Base-by-base conservation (phyloP, 2,329 filamentous ascomycete species). In the Paecilomyces niveus region DNA sequence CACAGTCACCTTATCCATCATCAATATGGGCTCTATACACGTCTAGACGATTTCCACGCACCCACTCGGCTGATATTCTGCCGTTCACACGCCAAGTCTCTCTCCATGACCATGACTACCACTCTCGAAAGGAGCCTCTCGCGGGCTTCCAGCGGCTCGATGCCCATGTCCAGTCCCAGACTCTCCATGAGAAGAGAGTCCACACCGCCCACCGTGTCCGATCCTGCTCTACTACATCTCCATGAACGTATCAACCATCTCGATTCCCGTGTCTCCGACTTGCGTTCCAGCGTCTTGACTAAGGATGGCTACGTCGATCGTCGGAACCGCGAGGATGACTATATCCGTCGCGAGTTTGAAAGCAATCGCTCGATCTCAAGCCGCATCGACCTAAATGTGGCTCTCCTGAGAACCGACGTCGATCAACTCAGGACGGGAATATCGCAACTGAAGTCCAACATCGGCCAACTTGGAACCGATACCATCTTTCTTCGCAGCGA, bases 271-370 rank as follows among this genome's bases (percentile, higher is more conserved):
- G 63, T 76, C 6, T 63, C 69, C 29, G 73, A 75, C 18, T 65
- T 76, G n/a, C 71, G 71, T 31, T 68, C 72, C 13, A 68, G 65
- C 26, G 64, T 73, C n/a, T 58, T 76, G 31, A 75, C 73, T 22
- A 73, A 72, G 58, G 72, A 76, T 54, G 67, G 65, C 26, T 76
- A 76, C 63, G 65, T 70, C 53, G 72, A 75, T 54, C 69, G 73
- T 56, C 67, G 73, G 1, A 75, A 74, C 59, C 68, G 70, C 15
- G 72, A 76, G 64, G 74, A 76, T 59, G 67, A 73, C 10, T 69
- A 72, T 51, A 68, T 76, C 33, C 70, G 71, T 50, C 72, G 72
- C 6, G 74, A 76, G 57, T 75, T 76, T 35, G 70, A 74, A 57
- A 63, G 65, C 54, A 67, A 74, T 55, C 68, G 67, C 32, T 63